These are phyloP conservation scores for Trichoderma gamsii DNA, from an alignment of 495 filamentous ascomycete genomes.

Conservation along the genomic window DNA sequence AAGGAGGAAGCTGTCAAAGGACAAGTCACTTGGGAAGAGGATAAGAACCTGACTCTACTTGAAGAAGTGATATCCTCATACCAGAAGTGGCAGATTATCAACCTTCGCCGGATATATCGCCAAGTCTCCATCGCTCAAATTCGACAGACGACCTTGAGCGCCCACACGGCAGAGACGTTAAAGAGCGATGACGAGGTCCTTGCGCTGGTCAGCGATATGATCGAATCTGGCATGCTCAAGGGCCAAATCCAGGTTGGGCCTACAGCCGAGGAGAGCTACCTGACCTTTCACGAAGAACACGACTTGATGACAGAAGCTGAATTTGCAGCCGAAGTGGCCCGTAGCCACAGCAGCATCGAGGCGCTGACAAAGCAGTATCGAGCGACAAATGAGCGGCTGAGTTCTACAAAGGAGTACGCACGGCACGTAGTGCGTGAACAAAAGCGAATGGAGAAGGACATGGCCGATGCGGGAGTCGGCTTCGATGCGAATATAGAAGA, in stretches of 20 bases:
- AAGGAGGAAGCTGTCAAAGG: conserved; percentile 49
- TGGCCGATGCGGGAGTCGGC: conserved; percentile 30
- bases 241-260: conserved; percentile 46
- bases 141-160: conserved; percentile 41
- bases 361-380: conserved; percentile 38
- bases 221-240: conserved; percentile 48
- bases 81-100: conserved; percentile 45
- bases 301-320: conserved; percentile 41
- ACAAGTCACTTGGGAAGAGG: conserved; percentile 51
- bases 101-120: conserved; percentile 40
- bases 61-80: conserved; percentile 43
- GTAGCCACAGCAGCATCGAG: conserved; percentile 38
- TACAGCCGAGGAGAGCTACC: conserved; percentile 30
- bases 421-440: conserved; percentile 41
- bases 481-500: conserved; percentile 43
- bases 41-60: conserved; percentile 42
- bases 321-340: conserved; percentile 37
- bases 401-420: conserved; percentile 55
- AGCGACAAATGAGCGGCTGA: conserved; percentile 49
- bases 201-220: conserved; percentile 47
- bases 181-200: conserved; percentile 41
- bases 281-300: conserved; percentile 32
- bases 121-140: conserved; percentile 49
- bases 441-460: conserved; percentile 32
- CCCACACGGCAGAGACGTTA: conserved; percentile 45